Conservation (phyloP, 768 basidiomycete species). For the Coprinopsis cinerea region DNA sequence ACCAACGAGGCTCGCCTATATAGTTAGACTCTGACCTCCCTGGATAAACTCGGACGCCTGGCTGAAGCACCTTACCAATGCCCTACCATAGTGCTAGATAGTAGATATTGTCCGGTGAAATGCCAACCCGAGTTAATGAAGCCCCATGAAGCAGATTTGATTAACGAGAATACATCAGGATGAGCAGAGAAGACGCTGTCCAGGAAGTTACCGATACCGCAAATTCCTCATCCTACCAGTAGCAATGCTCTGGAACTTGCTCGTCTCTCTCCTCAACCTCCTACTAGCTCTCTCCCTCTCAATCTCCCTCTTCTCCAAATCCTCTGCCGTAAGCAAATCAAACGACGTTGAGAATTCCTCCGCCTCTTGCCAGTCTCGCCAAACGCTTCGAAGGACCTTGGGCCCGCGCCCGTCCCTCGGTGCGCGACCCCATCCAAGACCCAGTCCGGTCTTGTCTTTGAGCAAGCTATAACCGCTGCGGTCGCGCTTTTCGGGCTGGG, state of each 20-base stretch:
- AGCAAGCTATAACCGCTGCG: conserved; percentile 48
- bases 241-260: conserved; percentile 12
- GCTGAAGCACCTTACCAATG: too few relatives aligned
- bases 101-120: too few relatives aligned
- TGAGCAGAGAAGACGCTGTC: too few relatives aligned
- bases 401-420: conserved; percentile 79
- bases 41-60: too few relatives aligned
- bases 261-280: conserved; percentile 20
- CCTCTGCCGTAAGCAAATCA: conserved; percentile 82
- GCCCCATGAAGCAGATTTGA: too few relatives aligned
- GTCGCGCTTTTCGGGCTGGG: conserved; percentile 34
- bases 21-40: too few relatives aligned
- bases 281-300: conserved; percentile 83
- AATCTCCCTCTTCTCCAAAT: conserved; percentile 84
- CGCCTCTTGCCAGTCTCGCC: conserved; percentile 93
- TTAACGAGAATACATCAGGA: too few relatives aligned
- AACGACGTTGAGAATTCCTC: conserved; percentile 87
- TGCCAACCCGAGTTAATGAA: too few relatives aligned
- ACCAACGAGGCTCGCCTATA: too few relatives aligned
- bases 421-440: conserved; percentile 68
- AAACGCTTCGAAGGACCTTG: conserved; percentile 77
- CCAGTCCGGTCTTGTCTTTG: conserved; percentile 81
- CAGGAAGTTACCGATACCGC: conserved; percentile 9
- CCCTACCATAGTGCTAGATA: too few relatives aligned
- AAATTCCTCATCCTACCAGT: conserved; percentile 13